Evolutionary conservation across 306 rosid genomes (phyloP).

Genomic region (Pueraria montana): DNA sequence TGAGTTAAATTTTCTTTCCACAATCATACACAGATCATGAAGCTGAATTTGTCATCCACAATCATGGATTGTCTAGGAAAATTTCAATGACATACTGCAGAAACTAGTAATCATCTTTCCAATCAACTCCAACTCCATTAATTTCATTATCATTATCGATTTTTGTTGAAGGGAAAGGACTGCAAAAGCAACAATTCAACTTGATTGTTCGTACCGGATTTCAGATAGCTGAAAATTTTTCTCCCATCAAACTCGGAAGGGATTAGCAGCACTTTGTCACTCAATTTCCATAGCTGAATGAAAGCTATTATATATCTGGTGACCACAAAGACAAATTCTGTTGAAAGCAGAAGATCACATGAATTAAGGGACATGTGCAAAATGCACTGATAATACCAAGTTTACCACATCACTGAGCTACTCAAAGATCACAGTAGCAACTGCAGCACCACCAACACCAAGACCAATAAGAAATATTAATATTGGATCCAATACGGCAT

Average conservation of each 20-base stretch:
- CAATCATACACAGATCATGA: constrained; percentile 13
- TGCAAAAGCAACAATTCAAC: no score
- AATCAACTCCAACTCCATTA: no score
- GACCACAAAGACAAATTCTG: constrained; percentile 44
- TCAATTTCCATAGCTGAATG: constrained; percentile 86
- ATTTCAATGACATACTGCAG: no score
- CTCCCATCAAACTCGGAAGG: constrained; percentile 72
- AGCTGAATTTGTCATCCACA: not conserved
- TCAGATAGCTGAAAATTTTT: constrained; percentile 76
- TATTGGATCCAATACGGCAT: constrained; percentile 77
- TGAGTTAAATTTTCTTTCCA: constrained; percentile 19
- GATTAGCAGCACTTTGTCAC: constrained; percentile 63
- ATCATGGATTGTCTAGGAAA: no score
- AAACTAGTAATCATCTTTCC: no score
- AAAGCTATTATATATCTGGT: constrained; percentile 85
- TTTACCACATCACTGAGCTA: constrained; percentile 92
- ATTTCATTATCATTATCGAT: no score
- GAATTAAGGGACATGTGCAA: constrained; percentile 50
- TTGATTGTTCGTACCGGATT: constrained; percentile 69
- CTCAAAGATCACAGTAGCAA: constrained; percentile 92
- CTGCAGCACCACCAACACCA: constrained; percentile 91
- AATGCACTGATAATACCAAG: constrained; percentile 58
- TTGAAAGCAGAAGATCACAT: constrained; percentile 45
- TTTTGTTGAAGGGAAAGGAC: no score
- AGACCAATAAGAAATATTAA: constrained; percentile 72